Conservation (phyloP, 2,329 filamentous ascomycete genomes). For the Alternaria atra region DNA sequence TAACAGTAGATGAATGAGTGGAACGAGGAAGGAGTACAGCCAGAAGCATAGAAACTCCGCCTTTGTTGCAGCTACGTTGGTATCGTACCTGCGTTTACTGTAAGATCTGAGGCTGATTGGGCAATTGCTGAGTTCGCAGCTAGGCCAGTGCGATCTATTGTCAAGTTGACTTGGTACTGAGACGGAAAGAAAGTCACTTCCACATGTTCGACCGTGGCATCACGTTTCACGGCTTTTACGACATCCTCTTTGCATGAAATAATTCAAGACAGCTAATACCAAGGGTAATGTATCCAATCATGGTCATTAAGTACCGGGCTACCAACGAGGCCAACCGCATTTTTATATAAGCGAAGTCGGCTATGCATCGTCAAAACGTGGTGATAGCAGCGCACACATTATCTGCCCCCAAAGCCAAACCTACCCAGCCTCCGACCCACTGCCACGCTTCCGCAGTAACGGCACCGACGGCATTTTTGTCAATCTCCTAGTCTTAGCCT, state of each 20-base stretch:
- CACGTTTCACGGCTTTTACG: not conserved
- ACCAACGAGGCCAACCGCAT: not conserved
- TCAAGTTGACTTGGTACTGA: not conserved
- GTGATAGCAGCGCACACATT: not conserved
- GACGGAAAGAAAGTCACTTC: not conserved
- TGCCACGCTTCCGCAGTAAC: not conserved
- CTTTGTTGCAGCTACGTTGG: not conserved
- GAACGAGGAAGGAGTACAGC: not conserved
- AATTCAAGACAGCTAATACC: not conserved
- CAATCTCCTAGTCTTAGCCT: not conserved
- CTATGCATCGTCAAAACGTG: not conserved
- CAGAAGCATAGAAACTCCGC: not conserved
- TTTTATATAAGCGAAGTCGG: not conserved
- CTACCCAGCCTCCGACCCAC: not conserved
- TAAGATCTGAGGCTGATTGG: not conserved
- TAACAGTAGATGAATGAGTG: not conserved
- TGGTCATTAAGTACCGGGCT: not conserved
- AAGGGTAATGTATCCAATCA: not conserved
- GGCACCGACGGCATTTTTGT: slow-evolving; percentile 11
- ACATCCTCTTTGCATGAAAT: not conserved
- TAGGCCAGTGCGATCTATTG: not conserved
- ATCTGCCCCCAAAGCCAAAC: not conserved
- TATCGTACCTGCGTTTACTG: not conserved
- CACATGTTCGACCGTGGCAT: not conserved
- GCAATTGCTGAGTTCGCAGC: not conserved